Evolutionary conservation across 1,284 basidiomycete species (phyloP).

Genomic region (Golubevia pallescens): DNA sequence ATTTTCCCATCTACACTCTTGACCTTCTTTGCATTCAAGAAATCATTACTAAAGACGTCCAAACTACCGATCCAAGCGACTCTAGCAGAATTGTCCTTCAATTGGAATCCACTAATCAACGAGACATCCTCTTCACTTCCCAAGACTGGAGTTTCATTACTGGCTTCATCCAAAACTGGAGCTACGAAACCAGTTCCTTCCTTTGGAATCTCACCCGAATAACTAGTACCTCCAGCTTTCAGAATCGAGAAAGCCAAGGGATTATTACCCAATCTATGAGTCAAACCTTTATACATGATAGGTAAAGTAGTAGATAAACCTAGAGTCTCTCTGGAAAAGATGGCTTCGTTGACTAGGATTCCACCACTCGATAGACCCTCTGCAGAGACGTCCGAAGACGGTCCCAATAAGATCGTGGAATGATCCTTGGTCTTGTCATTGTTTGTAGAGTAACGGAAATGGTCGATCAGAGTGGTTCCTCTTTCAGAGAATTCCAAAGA

Average conservation of each 20-base stretch:
- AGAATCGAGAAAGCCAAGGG: conserved; percentile 56
- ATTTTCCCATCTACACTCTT: conserved; percentile 8
- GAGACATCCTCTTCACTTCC: conserved; percentile 18
- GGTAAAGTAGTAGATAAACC: conserved; percentile 16
- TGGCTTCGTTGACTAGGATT: conserved; percentile 19
- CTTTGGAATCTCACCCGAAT: conserved; percentile 34
- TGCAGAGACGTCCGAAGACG: no score
- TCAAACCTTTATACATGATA: conserved; percentile 40
- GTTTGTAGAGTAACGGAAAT: conserved; percentile 29
- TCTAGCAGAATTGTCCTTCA: conserved; percentile 40
- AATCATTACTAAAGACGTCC: conserved; percentile 31
- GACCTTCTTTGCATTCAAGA: conserved; percentile 10
- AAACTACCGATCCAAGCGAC: conserved; percentile 45
- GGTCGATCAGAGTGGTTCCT: conserved; percentile 46
- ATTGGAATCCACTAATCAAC: conserved; percentile 57
- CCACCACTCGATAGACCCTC: conserved; percentile 6
- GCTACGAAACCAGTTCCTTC: no score
- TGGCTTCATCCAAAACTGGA: no score
- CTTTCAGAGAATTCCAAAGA: conserved; percentile 47
- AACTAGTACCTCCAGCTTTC: conserved; percentile 34
- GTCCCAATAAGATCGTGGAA: no score
- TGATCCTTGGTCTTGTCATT: no score
- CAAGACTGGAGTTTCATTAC: not conserved
- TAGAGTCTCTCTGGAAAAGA: conserved; percentile 35
- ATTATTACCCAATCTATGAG: conserved; percentile 47